Evolutionary conservation across 164 flowering plant species (phyloP), one percentile per base, ranked within the genome.

Genomic region (Stephania yunnanensis): DNA sequence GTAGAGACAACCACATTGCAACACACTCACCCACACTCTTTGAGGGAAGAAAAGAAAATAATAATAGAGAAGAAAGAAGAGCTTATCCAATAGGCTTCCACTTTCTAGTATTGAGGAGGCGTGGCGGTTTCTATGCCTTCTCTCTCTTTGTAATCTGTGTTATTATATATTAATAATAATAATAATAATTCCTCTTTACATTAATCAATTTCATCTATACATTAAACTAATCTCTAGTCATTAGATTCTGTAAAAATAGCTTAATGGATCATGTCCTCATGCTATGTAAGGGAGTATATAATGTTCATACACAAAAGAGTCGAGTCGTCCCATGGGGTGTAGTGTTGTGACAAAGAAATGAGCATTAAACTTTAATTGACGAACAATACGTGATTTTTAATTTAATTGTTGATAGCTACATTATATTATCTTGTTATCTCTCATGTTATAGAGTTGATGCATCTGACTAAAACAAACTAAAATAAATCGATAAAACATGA

Each of bases 51-150:
- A 77, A 50, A n/a, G 64, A 48, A 12, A 55, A 8, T 7, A 3
- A 48, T 36, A 53, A n/a, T 19, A 20, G 46, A 5, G 10, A 42
- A 25, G 1, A 17, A 69, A 44, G 58, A 69, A 75, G 48, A 42
- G 46, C 64, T 75, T 67, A 71, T 78, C 84, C 77, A 76, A 78
- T 83, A 75, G 80, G 52, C 71, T 68, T 74, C 76, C 78, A 81
- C 74, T 76, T 79, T 81, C 72, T 73, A 72, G 85, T 79, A 61
- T 73, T 75, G 46, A 25, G 69, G 46, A 25, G 69, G 81, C 77
- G 69, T 68, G 76, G 72, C 71, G 52, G 66, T 50, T 68, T 53
- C 31, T 67, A 46, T 74, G 50, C 36, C 4, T 61, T n/a, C 2
- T 36, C 42, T 36, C 42, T 36, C 42, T 36, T 36, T 36, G 42